Conservation (phyloP, 148 eudicot genomes). For the Rheum nobile region DNA sequence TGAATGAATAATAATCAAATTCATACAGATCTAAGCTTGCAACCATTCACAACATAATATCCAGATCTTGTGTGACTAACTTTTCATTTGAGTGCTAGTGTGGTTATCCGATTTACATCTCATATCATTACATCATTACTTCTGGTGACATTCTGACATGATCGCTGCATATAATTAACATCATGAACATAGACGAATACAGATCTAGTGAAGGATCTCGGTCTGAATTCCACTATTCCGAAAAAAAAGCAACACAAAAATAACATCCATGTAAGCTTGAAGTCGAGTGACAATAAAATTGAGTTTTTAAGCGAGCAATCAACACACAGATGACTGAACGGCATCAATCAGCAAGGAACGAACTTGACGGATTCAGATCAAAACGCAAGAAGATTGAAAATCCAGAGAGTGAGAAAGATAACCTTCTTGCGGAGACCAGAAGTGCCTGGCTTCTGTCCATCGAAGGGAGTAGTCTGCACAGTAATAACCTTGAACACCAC, state of each 20-base stretch:
- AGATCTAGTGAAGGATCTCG: not conserved
- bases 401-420: not conserved
- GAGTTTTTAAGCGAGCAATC: not conserved
- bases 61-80: not conserved
- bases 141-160: not conserved
- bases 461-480: conserved; percentile 51
- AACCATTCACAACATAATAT: not conserved
- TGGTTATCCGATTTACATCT: not conserved
- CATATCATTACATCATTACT: not conserved
- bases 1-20: not conserved
- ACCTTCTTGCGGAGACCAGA: conserved; percentile 84
- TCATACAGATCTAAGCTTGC: not conserved
- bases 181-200: not conserved
- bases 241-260: not conserved
- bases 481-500: conserved; percentile 58
- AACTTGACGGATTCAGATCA: not conserved
- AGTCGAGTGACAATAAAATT: not conserved
- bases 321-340: not conserved
- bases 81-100: not conserved
- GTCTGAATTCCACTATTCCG: not conserved
- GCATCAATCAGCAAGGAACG: not conserved
- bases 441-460: conserved; percentile 92
- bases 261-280: not conserved
- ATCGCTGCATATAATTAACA: not conserved
- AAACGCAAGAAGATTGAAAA: not conserved